These are phyloP conservation scores for Myochromella boudieri DNA, from an alignment of 768 basidiomycete genomes.

Conservation along the genomic window DNA sequence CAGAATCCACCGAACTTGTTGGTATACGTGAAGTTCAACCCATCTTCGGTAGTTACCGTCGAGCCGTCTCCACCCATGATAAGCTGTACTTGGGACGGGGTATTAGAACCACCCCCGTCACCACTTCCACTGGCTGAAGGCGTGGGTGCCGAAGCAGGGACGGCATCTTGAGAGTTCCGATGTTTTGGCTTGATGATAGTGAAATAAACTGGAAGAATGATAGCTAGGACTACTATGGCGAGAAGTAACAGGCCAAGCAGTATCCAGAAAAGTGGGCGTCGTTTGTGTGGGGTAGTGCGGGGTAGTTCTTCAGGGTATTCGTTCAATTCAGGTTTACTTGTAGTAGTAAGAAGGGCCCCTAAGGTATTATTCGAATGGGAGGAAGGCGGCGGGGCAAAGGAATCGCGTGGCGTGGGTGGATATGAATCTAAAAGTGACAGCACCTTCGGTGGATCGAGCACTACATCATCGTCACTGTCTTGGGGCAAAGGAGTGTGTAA, in stretches of 20 bases:
- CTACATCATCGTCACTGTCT: constrained; percentile 6
- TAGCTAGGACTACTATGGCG: constrained; percentile 40
- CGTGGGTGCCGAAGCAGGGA: constrained; percentile 5
- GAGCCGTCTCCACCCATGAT: constrained; percentile 71
- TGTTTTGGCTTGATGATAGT: constrained; percentile 45
- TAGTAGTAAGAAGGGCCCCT: constrained; percentile 14
- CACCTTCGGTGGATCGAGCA: constrained; percentile 12
- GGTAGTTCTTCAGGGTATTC: constrained; percentile 7
- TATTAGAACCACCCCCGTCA: constrained; percentile 7
- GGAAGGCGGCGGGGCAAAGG: constrained; percentile 6
- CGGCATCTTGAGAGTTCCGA: constrained; percentile 9
- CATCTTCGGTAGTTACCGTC: constrained; percentile 60
- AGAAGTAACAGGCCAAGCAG: constrained; percentile 36
- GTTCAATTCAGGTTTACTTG: constrained; percentile 10
- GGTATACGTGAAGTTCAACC: constrained; percentile 70
- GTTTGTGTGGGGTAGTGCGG: constrained; percentile 14
- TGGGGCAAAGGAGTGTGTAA: constrained; percentile 14
- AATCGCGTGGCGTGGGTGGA: constrained; percentile 16
- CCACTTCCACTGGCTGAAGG: constrained; percentile 5
- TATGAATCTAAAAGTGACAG: too few species aligned
- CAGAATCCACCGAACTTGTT: constrained; percentile 79
- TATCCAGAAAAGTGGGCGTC: constrained; percentile 17
- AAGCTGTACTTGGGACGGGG: too few species aligned
- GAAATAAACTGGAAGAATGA: constrained; percentile 62
- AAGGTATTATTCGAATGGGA: constrained; percentile 15